Conservation (phyloP, 495 filamentous ascomycete species). For the Articulospora tetracladia region DNA sequence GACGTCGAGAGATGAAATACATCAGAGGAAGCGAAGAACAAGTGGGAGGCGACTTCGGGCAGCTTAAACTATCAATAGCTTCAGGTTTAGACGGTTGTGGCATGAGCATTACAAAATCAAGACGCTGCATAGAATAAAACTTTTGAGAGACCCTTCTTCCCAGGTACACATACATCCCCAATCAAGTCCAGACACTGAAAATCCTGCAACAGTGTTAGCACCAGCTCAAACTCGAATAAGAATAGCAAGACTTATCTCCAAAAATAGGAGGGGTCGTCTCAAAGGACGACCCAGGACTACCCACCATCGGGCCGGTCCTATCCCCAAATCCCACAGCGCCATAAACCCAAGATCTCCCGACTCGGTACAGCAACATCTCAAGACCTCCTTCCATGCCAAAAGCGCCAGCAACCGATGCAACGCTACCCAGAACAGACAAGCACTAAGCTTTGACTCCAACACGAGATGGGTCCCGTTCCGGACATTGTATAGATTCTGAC, state of each 20-base stretch:
- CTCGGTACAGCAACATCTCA: constrained; percentile 14
- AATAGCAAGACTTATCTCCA: constrained; percentile 58
- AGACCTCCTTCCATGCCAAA: neutral
- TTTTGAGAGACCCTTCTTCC: too few species aligned
- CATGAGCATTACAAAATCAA: too few species aligned
- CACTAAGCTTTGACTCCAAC: constrained; percentile 93
- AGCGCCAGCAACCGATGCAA: constrained; percentile 16
- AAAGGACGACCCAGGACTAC: constrained; percentile 40
- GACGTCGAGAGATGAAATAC: too few species aligned
- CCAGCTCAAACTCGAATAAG: constrained; percentile 28
- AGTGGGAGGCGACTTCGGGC: too few species aligned
- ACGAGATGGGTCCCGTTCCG: constrained; percentile 79
- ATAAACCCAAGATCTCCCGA: constrained; percentile 17
- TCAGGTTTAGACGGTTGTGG: too few species aligned
- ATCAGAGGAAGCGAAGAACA: too few species aligned
- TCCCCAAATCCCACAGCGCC: constrained; percentile 17
- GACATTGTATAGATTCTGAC: neutral
- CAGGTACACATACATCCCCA: too few species aligned
- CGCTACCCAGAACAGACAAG: constrained; percentile 63
- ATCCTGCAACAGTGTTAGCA: constrained; percentile 27
- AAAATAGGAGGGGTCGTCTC: constrained; percentile 48
- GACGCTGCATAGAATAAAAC: too few species aligned
- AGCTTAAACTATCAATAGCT: too few species aligned
- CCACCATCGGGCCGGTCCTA: constrained; percentile 37
- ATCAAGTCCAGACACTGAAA: too few species aligned